Evolutionary conservation across 495 filamentous ascomycete species (phyloP).

Genomic region (Hyaloscypha hepaticicola): DNA sequence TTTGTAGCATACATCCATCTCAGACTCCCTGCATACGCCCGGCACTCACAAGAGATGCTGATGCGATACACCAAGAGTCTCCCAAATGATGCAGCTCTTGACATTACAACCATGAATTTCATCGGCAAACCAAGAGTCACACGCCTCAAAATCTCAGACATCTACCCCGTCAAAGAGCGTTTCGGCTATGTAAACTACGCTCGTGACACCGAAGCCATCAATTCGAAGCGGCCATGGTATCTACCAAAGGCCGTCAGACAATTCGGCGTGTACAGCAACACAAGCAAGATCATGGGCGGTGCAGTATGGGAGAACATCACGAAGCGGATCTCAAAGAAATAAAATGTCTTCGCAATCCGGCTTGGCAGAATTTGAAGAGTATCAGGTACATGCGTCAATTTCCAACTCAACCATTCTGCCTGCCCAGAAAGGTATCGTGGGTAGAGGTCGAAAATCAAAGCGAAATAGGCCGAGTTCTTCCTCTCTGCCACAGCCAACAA

Average conservation of each 20-base stretch:
- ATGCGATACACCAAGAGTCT: slow-evolving; percentile 60
- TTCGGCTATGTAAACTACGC: slow-evolving; percentile 54
- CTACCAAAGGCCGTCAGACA: slow-evolving; percentile 21
- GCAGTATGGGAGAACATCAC: slow-evolving; percentile 29
- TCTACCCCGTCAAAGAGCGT: slow-evolving; percentile 41
- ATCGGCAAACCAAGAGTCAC: slow-evolving; percentile 54
- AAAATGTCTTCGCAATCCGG: background rate
- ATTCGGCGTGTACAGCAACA: slow-evolving; percentile 25
- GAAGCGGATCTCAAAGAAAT: slow-evolving; percentile 11
- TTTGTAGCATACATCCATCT: slow-evolving; percentile 74
- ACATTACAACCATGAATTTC: slow-evolving; percentile 70
- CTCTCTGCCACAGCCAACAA: no score
- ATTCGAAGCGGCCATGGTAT: slow-evolving; percentile 36
- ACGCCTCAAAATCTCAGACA: slow-evolving; percentile 47
- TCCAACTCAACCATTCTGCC: no score
- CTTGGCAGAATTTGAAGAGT: no score
- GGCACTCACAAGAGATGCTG: slow-evolving; percentile 64
- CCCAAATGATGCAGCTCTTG: slow-evolving; percentile 61
- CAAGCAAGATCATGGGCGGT: slow-evolving; percentile 14
- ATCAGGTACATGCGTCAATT: background rate
- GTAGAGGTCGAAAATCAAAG: no score
- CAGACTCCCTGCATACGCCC: slow-evolving; percentile 65
- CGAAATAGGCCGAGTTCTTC: no score
- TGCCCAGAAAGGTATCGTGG: no score
- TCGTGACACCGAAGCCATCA: slow-evolving; percentile 36